Conservation (phyloP, 2,329 filamentous ascomycete genomes). For the Madurella mycetomatis region DNA sequence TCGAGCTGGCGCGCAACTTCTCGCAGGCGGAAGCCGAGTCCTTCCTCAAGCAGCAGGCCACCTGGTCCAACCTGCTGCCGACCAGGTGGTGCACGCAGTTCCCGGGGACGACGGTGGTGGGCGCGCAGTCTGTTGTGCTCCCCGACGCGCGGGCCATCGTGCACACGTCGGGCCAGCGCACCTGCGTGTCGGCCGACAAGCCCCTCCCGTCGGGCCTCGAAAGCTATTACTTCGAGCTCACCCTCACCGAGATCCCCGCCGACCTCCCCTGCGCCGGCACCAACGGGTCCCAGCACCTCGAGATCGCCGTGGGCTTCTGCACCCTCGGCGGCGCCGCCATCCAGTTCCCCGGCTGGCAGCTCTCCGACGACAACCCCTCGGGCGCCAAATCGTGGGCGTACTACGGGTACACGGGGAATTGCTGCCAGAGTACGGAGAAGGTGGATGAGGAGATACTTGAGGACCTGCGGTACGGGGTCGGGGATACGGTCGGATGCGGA, state of each 20-base stretch:
- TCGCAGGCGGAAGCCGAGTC: constrained; percentile 4
- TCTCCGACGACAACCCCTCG: not conserved
- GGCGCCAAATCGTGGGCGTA: constrained; percentile 18
- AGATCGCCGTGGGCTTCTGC: constrained; percentile 21
- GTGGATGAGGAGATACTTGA: not conserved
- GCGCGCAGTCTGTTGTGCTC: not conserved
- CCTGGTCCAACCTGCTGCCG: constrained; percentile 16
- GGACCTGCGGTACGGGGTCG: constrained; percentile 6
- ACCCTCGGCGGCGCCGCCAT: constrained; percentile 20
- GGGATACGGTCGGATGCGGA: constrained; percentile 19
- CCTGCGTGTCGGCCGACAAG: constrained; percentile 18
- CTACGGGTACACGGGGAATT: constrained; percentile 15
- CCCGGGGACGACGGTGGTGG: constrained; percentile 6
- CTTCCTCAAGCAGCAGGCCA: constrained; percentile 18
- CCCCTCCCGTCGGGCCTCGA: constrained; percentile 20
- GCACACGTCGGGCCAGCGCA: constrained; percentile 1
- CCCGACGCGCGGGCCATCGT: not conserved
- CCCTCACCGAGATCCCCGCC: not conserved
- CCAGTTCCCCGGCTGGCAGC: constrained; percentile 18
- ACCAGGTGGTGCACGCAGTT: constrained; percentile 8
- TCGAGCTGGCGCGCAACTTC: constrained; percentile 17
- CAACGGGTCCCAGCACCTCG: not conserved
- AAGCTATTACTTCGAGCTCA: constrained; percentile 23
- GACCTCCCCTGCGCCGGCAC: too few species aligned
- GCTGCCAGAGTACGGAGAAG: constrained; percentile 3